Base-by-base conservation (phyloP, 371 early-diverging fungal genomes). In the Synchytrium microbalum region DNA sequence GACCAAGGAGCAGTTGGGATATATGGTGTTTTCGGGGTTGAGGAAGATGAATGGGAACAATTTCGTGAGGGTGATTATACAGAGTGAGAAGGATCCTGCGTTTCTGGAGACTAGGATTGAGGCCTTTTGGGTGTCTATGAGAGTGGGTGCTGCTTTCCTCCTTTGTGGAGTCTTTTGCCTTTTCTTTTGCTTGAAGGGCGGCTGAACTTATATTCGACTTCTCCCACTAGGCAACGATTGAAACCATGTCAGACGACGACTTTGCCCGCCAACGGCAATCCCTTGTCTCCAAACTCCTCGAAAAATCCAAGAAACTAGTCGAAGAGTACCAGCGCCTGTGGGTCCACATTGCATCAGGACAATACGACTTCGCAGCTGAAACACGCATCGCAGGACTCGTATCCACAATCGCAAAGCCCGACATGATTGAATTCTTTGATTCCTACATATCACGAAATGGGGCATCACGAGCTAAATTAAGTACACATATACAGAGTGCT, bases 61-160 rank as follows among this genome's bases (percentile, higher is more conserved):
- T 66, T 90, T 90, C 1, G 69, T 89, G 60, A 80, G 89, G 0
- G 77, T 95, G 60, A 81, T 93, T 32, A 70, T 96, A 16, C 95
- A 96, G 67, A 91, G 92, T 64, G 95, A 93, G 69, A 73, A 83
- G 3, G 88, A 88, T 56, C 91, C 97, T 0, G 73, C 83, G n/a
- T 89, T 88, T 70, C 75, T 95, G 33, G 89, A 92, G 65, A 75
- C 78, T 60, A 83, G 95, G 27, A 88, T 95, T 61, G 88, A 89
- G 63, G 74, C 72, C 32, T 96, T 95, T 69, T 69, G 93, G 68
- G 67, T 70, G 27, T 78, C 73, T 64, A 74, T 87, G 64, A n/a
- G 29, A 67, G 61, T 64, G 62, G 14, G 56, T 29, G 24, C 29
- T 23, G 14, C 51, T 14, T 14, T 51, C 23, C 23, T 51, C 14